Evolutionary conservation across 768 basidiomycete species (phyloP), one percentile per base, ranked within the genome.

Genomic region (Tulasnella calospora): DNA sequence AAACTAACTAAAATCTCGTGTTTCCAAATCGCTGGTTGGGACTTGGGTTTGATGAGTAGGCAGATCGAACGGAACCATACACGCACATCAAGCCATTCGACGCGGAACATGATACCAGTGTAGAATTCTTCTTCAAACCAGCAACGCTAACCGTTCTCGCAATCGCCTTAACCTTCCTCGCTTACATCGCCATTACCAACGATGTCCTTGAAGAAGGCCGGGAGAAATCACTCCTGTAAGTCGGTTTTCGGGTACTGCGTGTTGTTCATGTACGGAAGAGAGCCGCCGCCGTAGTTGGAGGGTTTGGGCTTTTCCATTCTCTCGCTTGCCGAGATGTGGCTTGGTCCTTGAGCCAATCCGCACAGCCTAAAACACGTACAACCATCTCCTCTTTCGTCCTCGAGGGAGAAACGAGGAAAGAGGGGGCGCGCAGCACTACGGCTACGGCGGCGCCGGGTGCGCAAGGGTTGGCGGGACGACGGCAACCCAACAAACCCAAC

Each of bases 111-210:
- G 94, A 95, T 82, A 93, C 94, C 33, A 92, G 90, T 80, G 88
- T 95, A 80, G 94, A 94, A 93, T 95, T 95, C 85, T 93, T 95
- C 83, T 95, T 92, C 86, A 93, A 92, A 78, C 94, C 94, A 3
- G 85, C 93, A 46, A 95, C 94, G 0, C 86, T 95, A 74, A 91
- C 93, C 15, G 90, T 92, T 36, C 88, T 95, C 46, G 87, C 91
- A 21, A 71, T 80, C 3, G 92, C 90, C 13, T 85, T 95, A 78
- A 85, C 90, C 44, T 85, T 90, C 7, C 86, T 95, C 77, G 92
- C 92, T 0, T 95, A 95, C 85, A 87, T 94, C 67, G 94, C 93
- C 15, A 95, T 89, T 82, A 90, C 94, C 6, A 90, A 93, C 81
- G 93, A 94, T 82, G 90, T 95, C n/a, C 84, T 95, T 51, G 90